Evolutionary conservation across 768 basidiomycete species (phyloP).

Genomic region (Boletus tylopilopsis): DNA sequence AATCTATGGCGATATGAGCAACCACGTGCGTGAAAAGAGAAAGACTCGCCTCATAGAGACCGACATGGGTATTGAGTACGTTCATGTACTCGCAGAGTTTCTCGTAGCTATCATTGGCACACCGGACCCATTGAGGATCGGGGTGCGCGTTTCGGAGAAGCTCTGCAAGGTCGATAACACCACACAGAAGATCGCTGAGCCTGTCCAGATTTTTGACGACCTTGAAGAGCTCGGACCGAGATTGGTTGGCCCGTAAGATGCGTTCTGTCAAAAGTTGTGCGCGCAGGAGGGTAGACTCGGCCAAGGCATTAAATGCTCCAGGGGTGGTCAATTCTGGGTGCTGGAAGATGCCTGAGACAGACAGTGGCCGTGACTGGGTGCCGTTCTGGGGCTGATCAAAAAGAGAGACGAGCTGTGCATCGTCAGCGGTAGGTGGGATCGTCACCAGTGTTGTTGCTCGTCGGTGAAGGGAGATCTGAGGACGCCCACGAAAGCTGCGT

Average conservation of each 20-base stretch:
- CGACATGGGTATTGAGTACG: constrained; percentile 89
- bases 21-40: constrained; percentile 9
- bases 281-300: constrained; percentile 74
- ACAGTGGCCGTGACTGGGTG: constrained; percentile 38
- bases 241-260: constrained; percentile 70
- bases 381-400: constrained; percentile 62
- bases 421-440: constrained; percentile 62
- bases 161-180: constrained; percentile 95
- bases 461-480: constrained; percentile 12
- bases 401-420: constrained; percentile 59
- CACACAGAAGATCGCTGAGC: constrained; percentile 92
- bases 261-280: constrained; percentile 82
- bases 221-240: constrained; percentile 69
- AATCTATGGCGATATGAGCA: constrained; percentile 44
- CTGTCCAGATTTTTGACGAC: constrained; percentile 96
- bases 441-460: constrained; percentile 40
- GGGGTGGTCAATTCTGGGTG: constrained; percentile 73
- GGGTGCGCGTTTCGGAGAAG: constrained; percentile 92
- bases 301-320: constrained; percentile 62
- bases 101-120: constrained; percentile 86
- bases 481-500: constrained; percentile 42
- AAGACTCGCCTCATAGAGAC: constrained; percentile 76
- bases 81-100: constrained; percentile 97
- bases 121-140: constrained; percentile 75
- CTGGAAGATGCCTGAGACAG: constrained; percentile 79